phyloP scores from a whole-genome alignment of 2,329 filamentous ascomycete species.

The Rhynchosporium agropyri region DNA sequence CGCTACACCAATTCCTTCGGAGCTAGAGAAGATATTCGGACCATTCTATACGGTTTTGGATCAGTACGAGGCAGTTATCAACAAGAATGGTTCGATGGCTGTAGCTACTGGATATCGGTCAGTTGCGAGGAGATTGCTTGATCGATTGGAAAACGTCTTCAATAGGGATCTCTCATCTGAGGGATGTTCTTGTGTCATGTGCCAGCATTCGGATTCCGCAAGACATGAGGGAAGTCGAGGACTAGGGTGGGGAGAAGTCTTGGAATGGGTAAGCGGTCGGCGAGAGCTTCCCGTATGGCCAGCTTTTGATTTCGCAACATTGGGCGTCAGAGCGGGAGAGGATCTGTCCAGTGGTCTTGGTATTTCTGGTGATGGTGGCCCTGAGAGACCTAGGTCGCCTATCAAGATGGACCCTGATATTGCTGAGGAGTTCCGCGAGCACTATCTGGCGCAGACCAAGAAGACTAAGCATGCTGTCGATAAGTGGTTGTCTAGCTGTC shows the following conservation, averaged over 20 bases:
- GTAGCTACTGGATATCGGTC: conserved; percentile 95
- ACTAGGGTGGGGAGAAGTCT: conserved; percentile 91
- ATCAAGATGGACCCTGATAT: conserved; percentile 89
- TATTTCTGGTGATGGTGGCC: conserved; percentile 61
- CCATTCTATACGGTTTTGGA: conserved; percentile 83
- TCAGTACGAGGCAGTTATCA: conserved; percentile 80
- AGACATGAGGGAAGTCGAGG: conserved; percentile 58
- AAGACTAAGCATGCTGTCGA: conserved; percentile 92
- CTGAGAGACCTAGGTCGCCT: conserved; percentile 60
- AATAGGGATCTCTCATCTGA: conserved; percentile 86
- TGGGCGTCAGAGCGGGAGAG: conserved; percentile 62
- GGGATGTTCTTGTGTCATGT: conserved; percentile 86
- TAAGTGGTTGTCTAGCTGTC: conserved; percentile 82
- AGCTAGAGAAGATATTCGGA: conserved; percentile 75
- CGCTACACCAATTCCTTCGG: conserved; percentile 46
- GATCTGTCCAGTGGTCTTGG: conserved; percentile 55
- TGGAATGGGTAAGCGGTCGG: conserved; percentile 89
- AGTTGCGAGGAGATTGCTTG: conserved; percentile 85
- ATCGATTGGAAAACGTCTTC: conserved; percentile 92
- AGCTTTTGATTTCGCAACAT: conserved; percentile 73
- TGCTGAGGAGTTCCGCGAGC: conserved; percentile 87
- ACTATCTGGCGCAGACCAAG: conserved; percentile 88
- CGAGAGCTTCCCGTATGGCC: conserved; percentile 87
- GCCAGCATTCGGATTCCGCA: conserved; percentile 57
- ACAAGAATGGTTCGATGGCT: conserved; percentile 84